Percentiles rank a stretch among this genome's conserved stretches.
phyloP scores from a whole-genome alignment of 192 early-diverging fungal species.

The Pilobolus umbonatus region DNA sequence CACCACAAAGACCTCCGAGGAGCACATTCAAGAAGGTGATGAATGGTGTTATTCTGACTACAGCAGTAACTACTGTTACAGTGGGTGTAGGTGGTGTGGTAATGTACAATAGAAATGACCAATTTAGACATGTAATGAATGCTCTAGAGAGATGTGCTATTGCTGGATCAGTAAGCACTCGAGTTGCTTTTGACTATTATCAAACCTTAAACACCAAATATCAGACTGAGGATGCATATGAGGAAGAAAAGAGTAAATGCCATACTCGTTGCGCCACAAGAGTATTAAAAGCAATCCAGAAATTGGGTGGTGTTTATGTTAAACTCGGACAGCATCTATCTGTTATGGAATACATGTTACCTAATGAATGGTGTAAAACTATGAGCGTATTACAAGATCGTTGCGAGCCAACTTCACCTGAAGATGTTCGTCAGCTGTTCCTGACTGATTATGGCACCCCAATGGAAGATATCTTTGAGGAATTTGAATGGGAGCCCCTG shows the following conservation, averaged over 20 bases:
- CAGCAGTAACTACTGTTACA: background rate
- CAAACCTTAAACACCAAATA: conserved; percentile 28
- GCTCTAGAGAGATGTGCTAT: conserved; percentile 37
- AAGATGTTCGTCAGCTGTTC: conserved; percentile 68
- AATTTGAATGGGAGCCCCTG: conserved; percentile 79
- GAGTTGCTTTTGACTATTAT: conserved; percentile 55
- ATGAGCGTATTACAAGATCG: conserved; percentile 81
- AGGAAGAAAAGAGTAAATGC: conserved; percentile 40
- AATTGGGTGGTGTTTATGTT: conserved; percentile 83
- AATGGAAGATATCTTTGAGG: conserved; percentile 63
- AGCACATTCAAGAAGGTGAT: background rate
- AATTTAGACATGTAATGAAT: conserved; percentile 23
- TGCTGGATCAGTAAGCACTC: conserved; percentile 33
- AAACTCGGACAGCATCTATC: conserved; percentile 84
- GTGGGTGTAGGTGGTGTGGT: conserved; percentile 4
- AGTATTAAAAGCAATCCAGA: conserved; percentile 54
- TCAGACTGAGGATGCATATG: conserved; percentile 26
- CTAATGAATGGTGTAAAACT: conserved; percentile 80
- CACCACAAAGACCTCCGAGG: too few species aligned
- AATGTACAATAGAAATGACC: conserved; percentile 21
- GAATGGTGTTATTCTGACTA: background rate
- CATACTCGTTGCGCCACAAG: conserved; percentile 62
- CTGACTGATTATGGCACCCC: conserved; percentile 58
- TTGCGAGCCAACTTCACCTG: conserved; percentile 69
- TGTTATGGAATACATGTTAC: conserved; percentile 79